Base-by-base conservation (phyloP, 352 stramenopile species). In the Aphanomyces stellatus region DNA sequence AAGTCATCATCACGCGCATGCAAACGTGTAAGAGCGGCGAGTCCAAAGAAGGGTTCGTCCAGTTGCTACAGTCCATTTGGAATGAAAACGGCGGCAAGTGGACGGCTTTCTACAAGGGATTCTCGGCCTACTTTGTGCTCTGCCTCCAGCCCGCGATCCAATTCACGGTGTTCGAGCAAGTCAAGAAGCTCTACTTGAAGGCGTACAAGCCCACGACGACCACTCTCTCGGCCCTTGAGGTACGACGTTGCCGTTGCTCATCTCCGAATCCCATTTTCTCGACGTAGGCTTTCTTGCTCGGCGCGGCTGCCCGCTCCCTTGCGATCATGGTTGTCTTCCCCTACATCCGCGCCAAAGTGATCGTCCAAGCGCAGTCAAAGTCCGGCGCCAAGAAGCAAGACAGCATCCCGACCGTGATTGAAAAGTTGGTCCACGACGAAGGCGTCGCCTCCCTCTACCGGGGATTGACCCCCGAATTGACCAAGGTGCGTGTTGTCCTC, bases 131-230 rank as follows among this genome's bases (percentile, higher is more conserved):
- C 73, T 94, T 93, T 64, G 88, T 98, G 42, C 81, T 99, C 22
- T 98, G 95, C 73, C 75, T 99, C 53, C 97, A 99, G 79, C 96
- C 96, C 11, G 95, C 96, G 15, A 97, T 99, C 70, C 95, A 98
- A 71, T 98, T 98, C 74, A 98, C 95, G 15, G 85, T 98, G 25
- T 99, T 98, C 71, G 95, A 98, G 72, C 85, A 96, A 57, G 62
- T 93, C 63, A 85, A 91, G 67, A 72, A 76, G 48, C 30, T 88
- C 27, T 92, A 92, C 51, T 63, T 93, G 55, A 78, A 72, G 43
- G 77, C 77, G 25, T 85, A 77, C 72, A 90, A 85, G 69, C 72
- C 75, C 53, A 80, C 73, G 2, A 74, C 80, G 10, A 22, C 61
- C 19, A 70, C 76, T 15, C 76, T 92, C 3, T 77, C 76, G 2